phyloP scores from a whole-genome alignment of 768 basidiomycete genomes.

The Agaricus sinodeliciosus region DNA sequence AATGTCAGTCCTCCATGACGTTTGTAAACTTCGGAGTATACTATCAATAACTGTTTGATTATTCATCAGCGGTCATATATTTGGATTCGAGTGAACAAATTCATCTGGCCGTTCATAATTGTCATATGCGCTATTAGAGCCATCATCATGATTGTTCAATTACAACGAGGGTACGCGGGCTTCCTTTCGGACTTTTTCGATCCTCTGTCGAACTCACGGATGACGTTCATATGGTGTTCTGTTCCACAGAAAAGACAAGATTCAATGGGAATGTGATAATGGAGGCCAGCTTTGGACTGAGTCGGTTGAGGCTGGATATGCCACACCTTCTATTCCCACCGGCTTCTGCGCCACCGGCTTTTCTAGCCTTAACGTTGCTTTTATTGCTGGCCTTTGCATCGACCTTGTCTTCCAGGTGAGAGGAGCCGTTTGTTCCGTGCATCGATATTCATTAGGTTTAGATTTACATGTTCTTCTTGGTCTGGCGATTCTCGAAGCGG shows the following conservation, averaged over 20 bases:
- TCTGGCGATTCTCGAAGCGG: slow-evolving; percentile 68
- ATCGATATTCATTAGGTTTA: slow-evolving; percentile 21
- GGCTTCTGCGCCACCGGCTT: slow-evolving; percentile 57
- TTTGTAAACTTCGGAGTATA: slow-evolving; percentile 11
- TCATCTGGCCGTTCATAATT: slow-evolving; percentile 68
- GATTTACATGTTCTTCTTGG: slow-evolving; percentile 74
- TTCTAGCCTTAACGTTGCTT: slow-evolving; percentile 53
- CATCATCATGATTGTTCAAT: slow-evolving; percentile 67
- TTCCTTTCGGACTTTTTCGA: slow-evolving; percentile 14
- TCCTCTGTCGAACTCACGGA: slow-evolving; percentile 14
- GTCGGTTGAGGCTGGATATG: slow-evolving; percentile 34
- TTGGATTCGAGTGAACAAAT: slow-evolving; percentile 57
- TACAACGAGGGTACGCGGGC: slow-evolving; percentile 56
- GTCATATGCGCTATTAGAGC: slow-evolving; percentile 57
- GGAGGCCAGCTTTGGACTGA: slow-evolving; percentile 58
- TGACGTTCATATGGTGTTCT: slow-evolving; percentile 14
- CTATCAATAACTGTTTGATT: slow-evolving; percentile 11
- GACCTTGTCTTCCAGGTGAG: slow-evolving; percentile 65
- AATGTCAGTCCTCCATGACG: slow-evolving; percentile 39
- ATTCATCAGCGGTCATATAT: slow-evolving; percentile 56
- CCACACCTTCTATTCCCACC: slow-evolving; percentile 38
- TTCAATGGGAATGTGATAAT: slow-evolving; percentile 67
- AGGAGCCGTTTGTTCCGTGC: slow-evolving; percentile 17
- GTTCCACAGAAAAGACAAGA: slow-evolving; percentile 51
- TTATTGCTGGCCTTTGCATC: slow-evolving; percentile 54